These are phyloP conservation scores for Smallanthus sonchifolius DNA, from an alignment of 129 eudicot species.

Conservation along the genomic window DNA sequence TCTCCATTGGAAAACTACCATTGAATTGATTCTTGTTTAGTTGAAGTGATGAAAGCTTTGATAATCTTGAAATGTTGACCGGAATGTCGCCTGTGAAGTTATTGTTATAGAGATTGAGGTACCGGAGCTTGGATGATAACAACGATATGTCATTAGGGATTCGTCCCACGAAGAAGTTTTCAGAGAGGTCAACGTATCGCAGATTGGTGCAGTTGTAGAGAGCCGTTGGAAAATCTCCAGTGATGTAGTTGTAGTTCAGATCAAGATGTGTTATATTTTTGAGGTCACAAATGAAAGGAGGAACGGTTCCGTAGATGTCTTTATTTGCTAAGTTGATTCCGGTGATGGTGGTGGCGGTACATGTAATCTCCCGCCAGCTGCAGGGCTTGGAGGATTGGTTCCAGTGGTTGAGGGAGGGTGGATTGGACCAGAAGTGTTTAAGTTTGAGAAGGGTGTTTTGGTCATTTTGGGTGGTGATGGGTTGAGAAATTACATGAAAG, in stretches of 20 bases:
- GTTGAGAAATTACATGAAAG: slow-evolving; percentile 41
- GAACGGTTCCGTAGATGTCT: slow-evolving; percentile 34
- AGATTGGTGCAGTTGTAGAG: slow-evolving; percentile 65
- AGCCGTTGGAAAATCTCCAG: slow-evolving; percentile 45
- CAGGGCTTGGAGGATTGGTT: slow-evolving; percentile 46
- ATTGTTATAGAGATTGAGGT: slow-evolving; percentile 36
- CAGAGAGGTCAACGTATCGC: slow-evolving; percentile 45
- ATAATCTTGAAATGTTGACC: slow-evolving; percentile 31
- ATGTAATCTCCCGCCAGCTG: slow-evolving; percentile 65
- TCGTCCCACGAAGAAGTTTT: slow-evolving; percentile 45
- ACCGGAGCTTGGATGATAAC: slow-evolving; percentile 31
- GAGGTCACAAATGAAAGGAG: slow-evolving; percentile 59
- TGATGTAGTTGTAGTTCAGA: slow-evolving; percentile 37
- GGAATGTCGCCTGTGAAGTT: slow-evolving; percentile 80
- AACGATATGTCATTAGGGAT: slow-evolving; percentile 47
- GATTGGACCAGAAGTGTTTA: slow-evolving; percentile 46
- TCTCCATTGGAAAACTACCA: slow-evolving; percentile 63
- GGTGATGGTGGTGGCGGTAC: slow-evolving; percentile 39
- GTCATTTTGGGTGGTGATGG: slow-evolving; percentile 31
- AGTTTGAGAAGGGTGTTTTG: slow-evolving; percentile 43
- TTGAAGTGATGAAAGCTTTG: slow-evolving; percentile 38
- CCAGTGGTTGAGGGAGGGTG: slow-evolving; percentile 51
- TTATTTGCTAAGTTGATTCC: slow-evolving; percentile 16
- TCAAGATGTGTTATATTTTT: slow-evolving; percentile 45
- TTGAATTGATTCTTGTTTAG: slow-evolving; percentile 36